These are phyloP conservation scores for Gautieria morchelliformis DNA, from an alignment of 768 basidiomycete genomes.

Conservation along the genomic window DNA sequence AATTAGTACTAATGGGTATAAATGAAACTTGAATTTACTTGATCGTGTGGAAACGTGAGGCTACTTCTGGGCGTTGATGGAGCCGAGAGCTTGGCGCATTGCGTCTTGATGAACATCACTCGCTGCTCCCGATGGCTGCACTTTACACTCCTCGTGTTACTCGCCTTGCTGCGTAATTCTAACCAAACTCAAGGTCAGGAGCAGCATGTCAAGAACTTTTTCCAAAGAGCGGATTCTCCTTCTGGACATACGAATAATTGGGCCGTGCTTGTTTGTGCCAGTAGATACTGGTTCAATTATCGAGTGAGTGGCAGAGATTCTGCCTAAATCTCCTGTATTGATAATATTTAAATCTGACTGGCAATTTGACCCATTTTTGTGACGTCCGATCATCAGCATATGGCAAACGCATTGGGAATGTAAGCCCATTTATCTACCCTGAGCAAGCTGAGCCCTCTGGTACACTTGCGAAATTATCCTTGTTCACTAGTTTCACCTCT, in stretches of 20 bases:
- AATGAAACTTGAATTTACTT: no score
- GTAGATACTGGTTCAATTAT: constrained; percentile 98
- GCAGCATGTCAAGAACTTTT: constrained; percentile 7
- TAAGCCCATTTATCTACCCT: constrained; percentile 16
- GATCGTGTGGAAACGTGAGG: no score
- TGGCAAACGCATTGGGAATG: constrained; percentile 98
- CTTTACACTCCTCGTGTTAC: not conserved
- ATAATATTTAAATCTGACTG: not conserved
- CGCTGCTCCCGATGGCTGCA: not conserved
- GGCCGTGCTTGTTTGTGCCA: constrained; percentile 94
- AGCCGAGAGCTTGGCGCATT: not conserved
- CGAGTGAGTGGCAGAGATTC: constrained; percentile 45
- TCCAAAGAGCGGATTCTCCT: constrained; percentile 12
- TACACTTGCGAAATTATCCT: not conserved
- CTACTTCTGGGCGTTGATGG: no score
- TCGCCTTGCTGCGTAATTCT: not conserved
- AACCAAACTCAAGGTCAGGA: not conserved
- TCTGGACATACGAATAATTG: constrained; percentile 86
- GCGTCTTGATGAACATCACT: not conserved
- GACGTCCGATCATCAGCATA: constrained; percentile 53
- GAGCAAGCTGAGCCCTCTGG: constrained; percentile 14
- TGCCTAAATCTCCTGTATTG: not conserved
- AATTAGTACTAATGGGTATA: no score
- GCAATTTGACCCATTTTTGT: not conserved
- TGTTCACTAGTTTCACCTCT: constrained; percentile 6